Evolutionary conservation across 805 yeast genomes (phyloP), one percentile per base, ranked within the genome.

Genomic region (Lipomyces japonicus): DNA sequence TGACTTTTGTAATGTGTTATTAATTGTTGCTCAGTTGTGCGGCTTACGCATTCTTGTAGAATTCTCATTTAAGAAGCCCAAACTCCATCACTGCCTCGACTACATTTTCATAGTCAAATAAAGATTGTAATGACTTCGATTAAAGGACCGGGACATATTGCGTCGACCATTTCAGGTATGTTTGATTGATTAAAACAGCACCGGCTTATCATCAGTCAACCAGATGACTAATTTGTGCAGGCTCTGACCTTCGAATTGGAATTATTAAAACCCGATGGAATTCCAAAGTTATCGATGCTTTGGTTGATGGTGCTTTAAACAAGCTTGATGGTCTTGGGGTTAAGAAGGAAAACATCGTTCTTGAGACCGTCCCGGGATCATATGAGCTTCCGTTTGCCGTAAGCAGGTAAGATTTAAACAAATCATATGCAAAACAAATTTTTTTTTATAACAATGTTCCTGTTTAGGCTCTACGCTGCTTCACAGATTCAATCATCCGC

Each of bases 201-300:
- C 37, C 10, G 16, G 21, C 21, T 12, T 6, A 14, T 6, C 21
- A 34, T 6, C 21, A 6, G 21, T 34, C 16, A 12, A 12, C 7
- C 31, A 7, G 31, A 28, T 12, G 31, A 12, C 7, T 12, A 12
- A 12, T 7, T 12, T 12, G 31, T 7, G 31, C 28, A 57, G 61
- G 61, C 39, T 37, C 35, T 35, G 57, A 71, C 2, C 72, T 90
- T 57, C 78, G 83, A 61, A 74, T 93, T 46, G 96, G 91, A 31
- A 88, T 93, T 64, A 77, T 93, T 50, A 96, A 90, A 68, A 97
- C 98, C 14, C 85, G 98, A 69, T 93, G 98, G 98, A 93, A 93
- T 69, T 68, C 72, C 35, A 71, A 73, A 42, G 80, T 93, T 56
- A 88, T 93, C 61, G 82, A 80, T 40, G 83, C 87, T 12, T 74